Evolutionary conservation across 495 filamentous ascomycete species (phyloP).

Genomic region (Hyaloscypha finlandica): DNA sequence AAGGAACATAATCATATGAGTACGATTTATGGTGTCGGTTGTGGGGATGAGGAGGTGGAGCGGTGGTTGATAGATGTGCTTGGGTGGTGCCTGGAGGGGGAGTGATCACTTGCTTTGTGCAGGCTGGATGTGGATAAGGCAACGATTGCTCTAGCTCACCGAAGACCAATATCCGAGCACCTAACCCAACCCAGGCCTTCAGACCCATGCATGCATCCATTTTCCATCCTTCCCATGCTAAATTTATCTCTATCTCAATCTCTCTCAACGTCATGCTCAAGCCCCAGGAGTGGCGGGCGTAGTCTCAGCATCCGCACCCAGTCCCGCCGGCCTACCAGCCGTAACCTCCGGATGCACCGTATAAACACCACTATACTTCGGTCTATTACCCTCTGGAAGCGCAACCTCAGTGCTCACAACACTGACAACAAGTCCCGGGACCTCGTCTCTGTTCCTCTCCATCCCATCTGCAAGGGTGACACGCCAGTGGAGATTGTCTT

Average conservation of each 20-base stretch:
- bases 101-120: too few species aligned
- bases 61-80: conserved; percentile 5
- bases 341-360: conserved; percentile 40
- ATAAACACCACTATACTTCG: conserved; percentile 39
- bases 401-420: conserved; percentile 41
- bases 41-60: conserved; percentile 1
- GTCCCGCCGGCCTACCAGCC: conserved; percentile 36
- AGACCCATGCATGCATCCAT: too few species aligned
- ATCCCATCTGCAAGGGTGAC: conserved; percentile 39
- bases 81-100: not conserved
- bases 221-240: too few species aligned
- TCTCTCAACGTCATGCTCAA: too few species aligned
- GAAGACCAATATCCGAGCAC: too few species aligned
- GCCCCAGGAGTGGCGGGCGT: too few species aligned
- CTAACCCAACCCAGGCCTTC: too few species aligned
- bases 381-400: conserved; percentile 28
- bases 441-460: conserved; percentile 34
- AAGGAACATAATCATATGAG: conserved; percentile 6
- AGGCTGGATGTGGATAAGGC: too few species aligned
- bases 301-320: too few species aligned
- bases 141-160: too few species aligned
- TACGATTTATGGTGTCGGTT: conserved; percentile 2
- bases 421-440: conserved; percentile 39
- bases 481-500: conserved; percentile 38
- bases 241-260: too few species aligned